A percentile compares a stretch with the other conserved stretches of the same genome.
Evolutionary conservation across 1,284 basidiomycete species (phyloP).

Genomic region (Ceratobasidium sp.): DNA sequence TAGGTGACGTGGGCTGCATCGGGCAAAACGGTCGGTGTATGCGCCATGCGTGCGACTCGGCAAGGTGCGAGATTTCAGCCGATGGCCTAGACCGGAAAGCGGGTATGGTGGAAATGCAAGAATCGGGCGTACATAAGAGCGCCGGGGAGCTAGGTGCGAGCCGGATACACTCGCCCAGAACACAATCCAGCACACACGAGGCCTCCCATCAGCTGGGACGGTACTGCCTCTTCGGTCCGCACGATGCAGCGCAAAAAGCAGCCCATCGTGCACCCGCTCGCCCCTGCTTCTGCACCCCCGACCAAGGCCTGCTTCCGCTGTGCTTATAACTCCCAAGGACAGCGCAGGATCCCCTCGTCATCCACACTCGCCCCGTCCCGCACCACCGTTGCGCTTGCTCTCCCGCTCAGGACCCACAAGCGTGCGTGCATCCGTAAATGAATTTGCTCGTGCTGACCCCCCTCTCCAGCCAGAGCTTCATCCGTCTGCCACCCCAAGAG

Average conservation of each 20-base stretch:
- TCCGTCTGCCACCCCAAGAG: too few species aligned
- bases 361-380: not conserved
- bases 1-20: not conserved
- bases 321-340: not conserved
- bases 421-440: not conserved
- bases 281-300: slow-evolving; percentile 2
- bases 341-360: not conserved
- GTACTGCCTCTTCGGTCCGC: not conserved
- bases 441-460: not conserved
- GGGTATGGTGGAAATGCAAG: not conserved
- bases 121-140: slow-evolving; percentile 17
- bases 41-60: slow-evolving; percentile 15
- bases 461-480: not conserved
- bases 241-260: slow-evolving; percentile 25
- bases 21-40: slow-evolving; percentile 1
- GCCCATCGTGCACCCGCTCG: not conserved
- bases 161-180: not conserved
- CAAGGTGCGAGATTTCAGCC: slow-evolving; percentile 3
- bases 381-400: not conserved
- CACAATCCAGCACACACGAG: slow-evolving; percentile 13
- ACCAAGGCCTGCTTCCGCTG: not conserved
- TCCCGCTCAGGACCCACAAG: too few species aligned
- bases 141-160: not conserved
- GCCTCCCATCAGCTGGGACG: slow-evolving; percentile 5
- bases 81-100: not conserved